phyloP scores from a whole-genome alignment of 441 rosid genomes.

The Kokia cookei region DNA sequence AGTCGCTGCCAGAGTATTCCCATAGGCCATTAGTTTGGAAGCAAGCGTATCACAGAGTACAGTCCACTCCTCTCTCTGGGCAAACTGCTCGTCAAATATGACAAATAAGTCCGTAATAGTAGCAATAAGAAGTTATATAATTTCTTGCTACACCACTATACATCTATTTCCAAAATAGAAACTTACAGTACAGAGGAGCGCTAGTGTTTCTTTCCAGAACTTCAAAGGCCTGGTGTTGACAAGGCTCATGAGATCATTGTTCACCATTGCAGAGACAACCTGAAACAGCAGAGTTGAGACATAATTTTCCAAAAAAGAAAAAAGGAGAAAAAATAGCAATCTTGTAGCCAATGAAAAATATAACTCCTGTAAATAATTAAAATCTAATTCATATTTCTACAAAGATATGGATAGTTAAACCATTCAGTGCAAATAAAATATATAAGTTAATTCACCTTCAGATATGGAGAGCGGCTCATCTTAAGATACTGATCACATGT shows the following conservation, averaged over 20 bases:
- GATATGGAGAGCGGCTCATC: constrained; percentile 67
- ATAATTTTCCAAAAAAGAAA: neutral
- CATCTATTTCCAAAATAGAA: constrained; percentile 6
- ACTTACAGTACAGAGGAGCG: constrained; percentile 91
- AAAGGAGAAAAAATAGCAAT: neutral
- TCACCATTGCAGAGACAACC: constrained; percentile 97
- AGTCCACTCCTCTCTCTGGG: constrained; percentile 92
- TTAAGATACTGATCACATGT: constrained; percentile 88
- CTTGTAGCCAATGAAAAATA: neutral
- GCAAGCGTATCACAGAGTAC: constrained; percentile 83
- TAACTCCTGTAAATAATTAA: neutral
- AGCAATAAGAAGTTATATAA: neutral
- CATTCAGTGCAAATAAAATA: neutral
- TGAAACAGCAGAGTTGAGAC: constrained; percentile 26
- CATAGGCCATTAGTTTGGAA: constrained; percentile 71
- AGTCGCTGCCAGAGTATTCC: constrained; percentile 84
- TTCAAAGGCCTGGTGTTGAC: constrained; percentile 77
- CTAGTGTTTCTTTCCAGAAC: constrained; percentile 98
- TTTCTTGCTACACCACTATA: neutral
- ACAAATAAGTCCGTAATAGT: constrained; percentile 1
- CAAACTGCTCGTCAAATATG: constrained; percentile 57
- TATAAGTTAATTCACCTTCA: constrained; percentile 53
- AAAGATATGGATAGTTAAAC: neutral
- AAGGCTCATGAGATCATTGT: constrained; percentile 81
- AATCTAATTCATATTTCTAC: neutral